A percentile compares a stretch with the other conserved stretches of the same genome.
These are phyloP conservation scores for Clarireedia homoeocarpa DNA, from an alignment of 2,329 filamentous ascomycete genomes.

Conservation along the genomic window DNA sequence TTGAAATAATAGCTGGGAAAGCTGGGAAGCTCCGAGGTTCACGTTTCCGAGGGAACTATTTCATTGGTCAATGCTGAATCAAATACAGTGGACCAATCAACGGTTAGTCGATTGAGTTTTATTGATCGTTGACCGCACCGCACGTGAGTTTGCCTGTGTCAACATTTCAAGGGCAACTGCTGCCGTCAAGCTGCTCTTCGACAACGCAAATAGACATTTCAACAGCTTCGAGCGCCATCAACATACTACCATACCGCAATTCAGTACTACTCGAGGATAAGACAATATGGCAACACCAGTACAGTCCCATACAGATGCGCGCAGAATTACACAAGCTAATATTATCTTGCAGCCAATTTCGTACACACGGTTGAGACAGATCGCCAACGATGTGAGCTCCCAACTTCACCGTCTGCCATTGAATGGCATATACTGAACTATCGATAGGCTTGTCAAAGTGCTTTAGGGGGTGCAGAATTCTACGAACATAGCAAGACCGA, in stretches of 20 bases:
- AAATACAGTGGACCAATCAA: background rate
- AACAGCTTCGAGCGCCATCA: background rate
- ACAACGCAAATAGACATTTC: background rate
- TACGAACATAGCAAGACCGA: constrained; percentile 85
- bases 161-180: background rate
- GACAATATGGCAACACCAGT: constrained; percentile 19
- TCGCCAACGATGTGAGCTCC: constrained; percentile 66
- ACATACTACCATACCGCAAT: background rate
- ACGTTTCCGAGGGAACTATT: background rate
- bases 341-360: constrained; percentile 56
- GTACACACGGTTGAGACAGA: constrained; percentile 71
- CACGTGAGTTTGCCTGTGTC: background rate
- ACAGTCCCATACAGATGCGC: background rate
- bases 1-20: background rate
- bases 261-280: background rate
- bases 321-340: constrained; percentile 4
- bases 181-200: background rate
- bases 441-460: constrained; percentile 69
- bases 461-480: constrained; percentile 63
- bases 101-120: background rate
- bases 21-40: background rate
- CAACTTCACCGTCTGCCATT: background rate
- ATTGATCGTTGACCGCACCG: background rate
- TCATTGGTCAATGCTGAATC: background rate
- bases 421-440: background rate